Percentiles rank a stretch among this genome's conserved stretches.
These are phyloP conservation scores for Lodderomyces pseudojiufengensis DNA, from an alignment of 1,139 yeast genomes.

Conservation along the genomic window DNA sequence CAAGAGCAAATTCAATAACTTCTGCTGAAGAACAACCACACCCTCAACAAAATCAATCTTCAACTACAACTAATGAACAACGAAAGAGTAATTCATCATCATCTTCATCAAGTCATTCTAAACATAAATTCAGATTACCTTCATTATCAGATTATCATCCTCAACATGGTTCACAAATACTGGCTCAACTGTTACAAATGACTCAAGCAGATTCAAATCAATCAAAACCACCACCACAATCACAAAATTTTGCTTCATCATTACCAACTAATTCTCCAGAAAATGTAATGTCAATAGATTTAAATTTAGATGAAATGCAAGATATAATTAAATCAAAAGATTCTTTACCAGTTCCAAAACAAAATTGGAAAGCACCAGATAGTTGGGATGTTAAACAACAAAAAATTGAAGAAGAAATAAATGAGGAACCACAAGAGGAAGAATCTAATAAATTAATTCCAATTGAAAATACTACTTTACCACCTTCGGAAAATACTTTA, in stretches of 20 bases:
- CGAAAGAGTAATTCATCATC: slow-evolving; percentile 15
- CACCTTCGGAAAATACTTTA: slow-evolving; percentile 5
- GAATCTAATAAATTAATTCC: slow-evolving; percentile 2
- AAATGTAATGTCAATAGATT: slow-evolving; percentile 21
- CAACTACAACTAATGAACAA: slow-evolving; percentile 9
- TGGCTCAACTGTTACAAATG: slow-evolving; percentile 11
- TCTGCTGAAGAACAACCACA: slow-evolving; percentile 1
- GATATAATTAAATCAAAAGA: slow-evolving; percentile 44
- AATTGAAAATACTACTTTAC: slow-evolving; percentile 2
- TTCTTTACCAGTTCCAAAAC: slow-evolving; percentile 5
- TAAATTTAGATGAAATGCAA: slow-evolving; percentile 53
- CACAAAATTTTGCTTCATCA: slow-evolving; percentile 3
- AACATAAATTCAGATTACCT: slow-evolving; percentile 37
- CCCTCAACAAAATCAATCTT: slow-evolving; percentile 6
- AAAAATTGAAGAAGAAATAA: slow-evolving; percentile 4
- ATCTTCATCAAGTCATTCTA: slow-evolving; percentile 15
- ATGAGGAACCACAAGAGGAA: slow-evolving; percentile 7
- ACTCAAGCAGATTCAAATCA: slow-evolving; percentile 7
- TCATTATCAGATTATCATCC: slow-evolving; percentile 29
- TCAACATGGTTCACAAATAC: slow-evolving; percentile 8
- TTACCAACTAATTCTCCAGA: slow-evolving; percentile 5
- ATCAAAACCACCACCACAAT: slow-evolving; percentile 1
- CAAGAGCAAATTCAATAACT: slow-evolving; percentile 7
- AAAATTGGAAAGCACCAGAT: slow-evolving; percentile 67
- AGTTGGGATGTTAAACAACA: slow-evolving; percentile 67